Percentiles rank a stretch among this genome's conserved stretches.
These are phyloP conservation scores for Sugiyamaella novakii DNA, from an alignment of 1,139 yeast genomes.

Conservation along the genomic window DNA sequence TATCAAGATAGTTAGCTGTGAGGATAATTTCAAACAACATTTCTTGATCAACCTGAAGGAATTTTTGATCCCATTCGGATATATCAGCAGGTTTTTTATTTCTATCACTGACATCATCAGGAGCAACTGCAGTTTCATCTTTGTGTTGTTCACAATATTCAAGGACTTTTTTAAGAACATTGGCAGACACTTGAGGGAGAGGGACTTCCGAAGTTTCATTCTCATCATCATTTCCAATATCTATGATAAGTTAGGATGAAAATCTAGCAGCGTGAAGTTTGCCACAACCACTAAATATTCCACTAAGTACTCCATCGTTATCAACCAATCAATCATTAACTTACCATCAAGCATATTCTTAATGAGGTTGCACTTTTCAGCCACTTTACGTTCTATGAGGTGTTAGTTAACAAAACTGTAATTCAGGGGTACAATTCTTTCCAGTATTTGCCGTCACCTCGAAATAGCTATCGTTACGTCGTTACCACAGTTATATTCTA, in stretches of 20 bases:
- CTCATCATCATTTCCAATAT: constrained; percentile 62
- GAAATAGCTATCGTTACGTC: too few relatives aligned
- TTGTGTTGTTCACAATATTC: constrained; percentile 99
- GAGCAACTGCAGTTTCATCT: constrained; percentile 60
- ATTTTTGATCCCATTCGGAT: constrained; percentile 96
- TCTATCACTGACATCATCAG: constrained; percentile 67
- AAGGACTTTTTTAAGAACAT: constrained; percentile 85
- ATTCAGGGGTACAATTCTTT: too few relatives aligned
- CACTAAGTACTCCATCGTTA: too few relatives aligned
- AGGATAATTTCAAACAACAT: constrained; percentile 95
- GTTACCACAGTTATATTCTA: constrained; percentile 12
- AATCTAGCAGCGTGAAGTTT: too few relatives aligned
- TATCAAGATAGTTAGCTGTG: constrained; percentile 94
- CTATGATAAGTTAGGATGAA: constrained; percentile 30
- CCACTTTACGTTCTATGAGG: constrained; percentile 68
- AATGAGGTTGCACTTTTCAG: constrained; percentile 84
- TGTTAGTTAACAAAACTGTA: background rate
- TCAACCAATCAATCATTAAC: constrained; percentile 43
- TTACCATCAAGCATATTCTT: constrained; percentile 89
- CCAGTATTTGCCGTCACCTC: too few relatives aligned
- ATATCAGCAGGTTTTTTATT: constrained; percentile 48
- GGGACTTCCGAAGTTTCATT: constrained; percentile 82
- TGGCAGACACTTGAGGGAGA: constrained; percentile 49
- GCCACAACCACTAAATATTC: too few relatives aligned
- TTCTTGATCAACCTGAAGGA: constrained; percentile 95